Percentiles rank a stretch among this genome's conserved stretches.
These are phyloP conservation scores for Sporothrix phasma DNA, from an alignment of 2,329 filamentous ascomycete species.

Conservation along the genomic window DNA sequence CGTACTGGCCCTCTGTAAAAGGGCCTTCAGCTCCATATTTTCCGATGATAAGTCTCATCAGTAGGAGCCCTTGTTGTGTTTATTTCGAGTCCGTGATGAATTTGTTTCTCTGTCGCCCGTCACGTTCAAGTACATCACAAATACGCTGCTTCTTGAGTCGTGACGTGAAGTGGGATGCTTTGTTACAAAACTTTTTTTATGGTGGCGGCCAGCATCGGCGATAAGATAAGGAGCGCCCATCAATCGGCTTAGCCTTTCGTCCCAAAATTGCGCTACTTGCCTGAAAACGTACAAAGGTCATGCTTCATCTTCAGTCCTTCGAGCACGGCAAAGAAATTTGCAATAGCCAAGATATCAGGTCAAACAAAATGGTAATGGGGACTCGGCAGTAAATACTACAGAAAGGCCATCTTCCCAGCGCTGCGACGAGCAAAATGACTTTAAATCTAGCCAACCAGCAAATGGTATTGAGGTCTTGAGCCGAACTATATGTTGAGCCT, in stretches of 20 bases:
- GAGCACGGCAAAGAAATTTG: too few species aligned
- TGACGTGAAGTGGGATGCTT: slow-evolving; percentile 8
- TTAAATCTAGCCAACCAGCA: background rate
- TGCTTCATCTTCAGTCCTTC: too few species aligned
- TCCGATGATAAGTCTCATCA: background rate
- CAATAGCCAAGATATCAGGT: too few species aligned
- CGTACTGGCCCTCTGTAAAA: slow-evolving; percentile 12
- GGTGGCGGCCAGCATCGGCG: background rate
- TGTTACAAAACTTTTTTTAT: slow-evolving; percentile 7
- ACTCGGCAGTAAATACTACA: too few species aligned
- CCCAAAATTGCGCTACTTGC: too few species aligned
- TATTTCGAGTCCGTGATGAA: background rate
- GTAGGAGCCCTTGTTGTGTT: background rate
- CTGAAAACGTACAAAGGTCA: too few species aligned
- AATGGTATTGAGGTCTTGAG: too few species aligned
- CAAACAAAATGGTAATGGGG: too few species aligned
- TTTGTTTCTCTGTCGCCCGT: background rate
- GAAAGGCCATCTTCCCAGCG: background rate
- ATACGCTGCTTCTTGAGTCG: background rate
- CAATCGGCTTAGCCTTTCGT: too few species aligned
- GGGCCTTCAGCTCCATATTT: slow-evolving; percentile 11
- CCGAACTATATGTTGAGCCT: background rate
- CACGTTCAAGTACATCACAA: background rate
- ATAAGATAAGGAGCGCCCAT: slow-evolving; percentile 16
- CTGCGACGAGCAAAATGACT: background rate